phyloP scores from a whole-genome alignment of 116 monocot genomes.

The Posidonia oceanica region DNA sequence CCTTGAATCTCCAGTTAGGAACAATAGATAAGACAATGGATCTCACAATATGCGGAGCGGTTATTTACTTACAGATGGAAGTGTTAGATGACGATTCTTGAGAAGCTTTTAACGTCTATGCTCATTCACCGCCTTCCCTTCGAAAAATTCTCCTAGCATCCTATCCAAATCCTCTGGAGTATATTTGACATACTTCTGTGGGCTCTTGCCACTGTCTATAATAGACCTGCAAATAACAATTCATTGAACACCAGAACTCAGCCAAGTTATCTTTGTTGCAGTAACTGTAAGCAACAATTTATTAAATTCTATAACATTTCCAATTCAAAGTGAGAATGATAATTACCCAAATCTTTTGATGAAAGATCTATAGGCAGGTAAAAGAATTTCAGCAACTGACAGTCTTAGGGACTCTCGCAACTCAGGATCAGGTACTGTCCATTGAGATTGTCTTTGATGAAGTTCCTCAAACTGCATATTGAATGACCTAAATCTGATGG shows the following conservation, averaged over 20 bases:
- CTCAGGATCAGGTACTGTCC: slow-evolving; percentile 80
- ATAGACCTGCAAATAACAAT: slow-evolving; percentile 12
- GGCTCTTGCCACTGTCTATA: slow-evolving; percentile 11
- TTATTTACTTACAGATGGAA: no score
- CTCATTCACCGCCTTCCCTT: slow-evolving; percentile 9
- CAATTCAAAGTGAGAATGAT: neutral
- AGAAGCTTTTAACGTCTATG: slow-evolving; percentile 15
- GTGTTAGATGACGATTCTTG: neutral
- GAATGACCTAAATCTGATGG: slow-evolving; percentile 61
- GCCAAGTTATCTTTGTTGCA: no score
- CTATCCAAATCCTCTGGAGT: slow-evolving; percentile 17
- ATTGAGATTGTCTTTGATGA: slow-evolving; percentile 73
- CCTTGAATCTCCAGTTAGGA: no score
- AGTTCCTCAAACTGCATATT: slow-evolving; percentile 85
- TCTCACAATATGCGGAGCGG: no score
- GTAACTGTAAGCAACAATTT: no score
- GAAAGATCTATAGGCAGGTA: slow-evolving; percentile 80
- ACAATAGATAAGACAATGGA: no score
- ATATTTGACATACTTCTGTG: slow-evolving; percentile 15
- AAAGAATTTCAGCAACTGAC: slow-evolving; percentile 66
- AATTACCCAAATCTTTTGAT: slow-evolving; percentile 71
- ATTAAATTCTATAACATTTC: neutral
- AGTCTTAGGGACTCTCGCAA: slow-evolving; percentile 77
- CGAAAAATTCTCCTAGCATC: slow-evolving; percentile 21
- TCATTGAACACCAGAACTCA: neutral